These are phyloP conservation scores for Truncatella angustata DNA, from an alignment of 2,329 filamentous ascomycete genomes.

Conservation along the genomic window DNA sequence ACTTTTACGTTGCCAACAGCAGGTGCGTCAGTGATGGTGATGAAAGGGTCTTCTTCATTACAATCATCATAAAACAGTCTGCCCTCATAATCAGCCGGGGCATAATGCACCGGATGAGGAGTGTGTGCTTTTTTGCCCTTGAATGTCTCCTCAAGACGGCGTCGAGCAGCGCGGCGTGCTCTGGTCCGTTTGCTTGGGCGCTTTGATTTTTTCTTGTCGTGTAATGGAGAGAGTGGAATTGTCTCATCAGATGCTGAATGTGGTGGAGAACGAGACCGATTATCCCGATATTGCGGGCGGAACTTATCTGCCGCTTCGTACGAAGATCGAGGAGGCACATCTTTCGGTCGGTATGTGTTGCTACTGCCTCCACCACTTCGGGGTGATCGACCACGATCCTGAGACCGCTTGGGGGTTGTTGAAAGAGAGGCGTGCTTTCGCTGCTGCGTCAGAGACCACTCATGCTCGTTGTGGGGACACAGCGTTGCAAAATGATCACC, in stretches of 20 bases:
- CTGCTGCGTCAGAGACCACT: slow-evolving; percentile 30
- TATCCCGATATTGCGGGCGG: neutral
- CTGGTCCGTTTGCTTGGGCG: neutral
- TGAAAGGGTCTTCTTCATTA: slow-evolving; percentile 6
- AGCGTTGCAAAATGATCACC: slow-evolving; percentile 34
- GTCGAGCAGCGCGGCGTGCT: neutral
- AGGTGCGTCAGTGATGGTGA: neutral
- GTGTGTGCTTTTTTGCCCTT: neutral
- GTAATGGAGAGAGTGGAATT: no score
- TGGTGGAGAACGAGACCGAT: neutral
- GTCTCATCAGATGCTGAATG: no score
- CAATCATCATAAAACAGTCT: slow-evolving; percentile 10
- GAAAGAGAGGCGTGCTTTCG: slow-evolving; percentile 20
- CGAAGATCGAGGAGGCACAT: neutral
- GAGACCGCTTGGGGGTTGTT: neutral
- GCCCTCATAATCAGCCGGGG: neutral
- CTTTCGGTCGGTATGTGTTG: neutral
- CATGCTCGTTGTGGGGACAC: slow-evolving; percentile 33
- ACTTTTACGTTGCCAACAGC: neutral
- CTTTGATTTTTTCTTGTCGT: no score
- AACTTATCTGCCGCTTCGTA: neutral
- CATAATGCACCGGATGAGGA: neutral
- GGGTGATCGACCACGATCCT: neutral
- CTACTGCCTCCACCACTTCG: no score
- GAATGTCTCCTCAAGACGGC: neutral